A percentile compares a stretch with the other conserved stretches of the same genome.
phyloP scores from a whole-genome alignment of 129 eudicot species.

The Tanacetum coccineum region DNA sequence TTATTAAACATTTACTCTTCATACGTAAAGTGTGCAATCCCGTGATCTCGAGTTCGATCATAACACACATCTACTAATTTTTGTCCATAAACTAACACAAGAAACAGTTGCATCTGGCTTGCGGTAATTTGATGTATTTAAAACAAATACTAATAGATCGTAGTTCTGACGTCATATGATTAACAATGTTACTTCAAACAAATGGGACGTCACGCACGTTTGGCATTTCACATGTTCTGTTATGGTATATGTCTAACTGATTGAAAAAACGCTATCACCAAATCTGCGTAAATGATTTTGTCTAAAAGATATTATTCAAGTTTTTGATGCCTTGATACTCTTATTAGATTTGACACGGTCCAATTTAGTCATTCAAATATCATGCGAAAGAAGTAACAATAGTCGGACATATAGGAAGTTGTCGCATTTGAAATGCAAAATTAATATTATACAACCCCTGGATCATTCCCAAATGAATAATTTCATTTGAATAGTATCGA shows the following conservation, averaged over 20 bases:
- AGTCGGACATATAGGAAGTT: background rate
- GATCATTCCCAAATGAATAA: background rate
- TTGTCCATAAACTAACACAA: too few species aligned
- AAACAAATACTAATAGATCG: too few species aligned
- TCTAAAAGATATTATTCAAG: background rate
- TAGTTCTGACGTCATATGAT: too few species aligned
- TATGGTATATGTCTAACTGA: background rate
- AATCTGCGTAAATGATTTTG: background rate
- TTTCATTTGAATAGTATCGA: too few species aligned
- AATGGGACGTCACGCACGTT: background rate
- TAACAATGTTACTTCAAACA: too few species aligned
- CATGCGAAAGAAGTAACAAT: background rate
- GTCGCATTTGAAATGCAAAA: background rate
- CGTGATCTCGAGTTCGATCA: too few species aligned
- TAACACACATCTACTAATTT: too few species aligned
- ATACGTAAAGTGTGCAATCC: too few species aligned
- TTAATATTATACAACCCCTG: background rate
- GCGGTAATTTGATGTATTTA: too few species aligned
- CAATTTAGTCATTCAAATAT: background rate
- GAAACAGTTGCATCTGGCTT: too few species aligned
- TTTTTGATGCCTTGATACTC: background rate
- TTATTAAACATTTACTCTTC: too few species aligned
- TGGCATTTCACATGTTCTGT: background rate
- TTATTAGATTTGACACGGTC: constrained; percentile 1
- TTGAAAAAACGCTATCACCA: background rate